Evolutionary conservation across 352 stramenopile genomes (phyloP).

Genomic region (Pseudoperonospora humuli): DNA sequence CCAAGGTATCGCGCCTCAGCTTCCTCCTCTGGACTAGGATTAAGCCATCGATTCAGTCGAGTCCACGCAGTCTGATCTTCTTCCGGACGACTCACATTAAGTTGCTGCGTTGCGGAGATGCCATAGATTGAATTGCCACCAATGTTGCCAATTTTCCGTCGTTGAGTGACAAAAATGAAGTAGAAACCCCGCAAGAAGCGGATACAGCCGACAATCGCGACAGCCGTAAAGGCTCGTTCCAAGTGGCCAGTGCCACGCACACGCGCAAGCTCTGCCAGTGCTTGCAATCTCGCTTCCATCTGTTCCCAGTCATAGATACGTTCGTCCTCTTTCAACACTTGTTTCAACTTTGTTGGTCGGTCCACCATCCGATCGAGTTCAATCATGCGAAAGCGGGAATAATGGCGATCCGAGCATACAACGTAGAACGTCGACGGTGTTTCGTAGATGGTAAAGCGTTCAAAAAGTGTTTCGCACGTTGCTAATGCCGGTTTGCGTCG

Average conservation of each 20-base stretch:
- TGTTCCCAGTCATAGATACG: slow-evolving; percentile 65
- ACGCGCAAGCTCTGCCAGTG: slow-evolving; percentile 40
- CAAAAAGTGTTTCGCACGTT: slow-evolving; percentile 56
- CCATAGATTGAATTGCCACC: slow-evolving; percentile 96
- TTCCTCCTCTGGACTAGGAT: slow-evolving; percentile 74
- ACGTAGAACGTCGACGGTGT: slow-evolving; percentile 62
- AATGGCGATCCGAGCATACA: slow-evolving; percentile 81
- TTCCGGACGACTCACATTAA: slow-evolving; percentile 66
- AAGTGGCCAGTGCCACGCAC: slow-evolving; percentile 33
- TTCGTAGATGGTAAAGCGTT: slow-evolving; percentile 84
- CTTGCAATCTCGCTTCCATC: slow-evolving; percentile 74
- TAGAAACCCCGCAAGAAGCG: slow-evolving; percentile 98
- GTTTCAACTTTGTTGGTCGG: slow-evolving; percentile 34
- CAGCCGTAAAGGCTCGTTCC: slow-evolving; percentile 81
- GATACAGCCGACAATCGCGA: slow-evolving; percentile 97
- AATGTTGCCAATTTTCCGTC: slow-evolving; percentile 94
- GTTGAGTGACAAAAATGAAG: slow-evolving; percentile 96
- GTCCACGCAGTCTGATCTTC: slow-evolving; percentile 48
- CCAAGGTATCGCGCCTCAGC: slow-evolving; percentile 89
- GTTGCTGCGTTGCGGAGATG: slow-evolving; percentile 91
- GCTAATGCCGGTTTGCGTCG: slow-evolving; percentile 60
- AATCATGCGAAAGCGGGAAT: slow-evolving; percentile 71
- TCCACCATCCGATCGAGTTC: slow-evolving; percentile 65
- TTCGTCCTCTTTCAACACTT: slow-evolving; percentile 64
- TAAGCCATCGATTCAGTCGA: slow-evolving; percentile 79